Conservation (phyloP, 305 asterid species). For the Rubia balearica region DNA sequence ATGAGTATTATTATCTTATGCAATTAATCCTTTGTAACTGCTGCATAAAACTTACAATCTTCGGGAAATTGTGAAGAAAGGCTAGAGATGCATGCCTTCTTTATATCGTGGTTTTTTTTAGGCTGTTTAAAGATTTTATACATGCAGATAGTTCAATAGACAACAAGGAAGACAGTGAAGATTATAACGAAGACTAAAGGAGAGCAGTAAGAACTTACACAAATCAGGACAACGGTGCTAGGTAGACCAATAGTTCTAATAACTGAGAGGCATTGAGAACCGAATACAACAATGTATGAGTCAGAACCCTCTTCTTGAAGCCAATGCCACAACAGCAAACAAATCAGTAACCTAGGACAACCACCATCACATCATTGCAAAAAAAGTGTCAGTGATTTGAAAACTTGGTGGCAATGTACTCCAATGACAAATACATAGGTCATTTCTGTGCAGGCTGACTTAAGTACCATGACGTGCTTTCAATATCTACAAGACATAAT, state of each 20-base stretch:
- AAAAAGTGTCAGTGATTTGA: neutral
- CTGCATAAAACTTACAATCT: conserved; percentile 77
- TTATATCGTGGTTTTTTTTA: conserved; percentile 55
- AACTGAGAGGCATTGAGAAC: conserved; percentile 79
- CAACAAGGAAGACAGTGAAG: neutral
- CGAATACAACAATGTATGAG: conserved; percentile 73
- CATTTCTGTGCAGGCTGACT: conserved; percentile 88
- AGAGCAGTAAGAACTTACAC: conserved; percentile 40
- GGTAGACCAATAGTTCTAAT: conserved; percentile 89
- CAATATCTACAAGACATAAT: conserved; percentile 48
- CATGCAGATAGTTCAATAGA: conserved; percentile 10
- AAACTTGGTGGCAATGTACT: neutral
- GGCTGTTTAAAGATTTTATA: conserved; percentile 71
- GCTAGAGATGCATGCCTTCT: conserved; percentile 54
- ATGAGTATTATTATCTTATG: conserved; percentile 49
- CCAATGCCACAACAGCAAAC: conserved; percentile 79
- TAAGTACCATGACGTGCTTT: conserved; percentile 86
- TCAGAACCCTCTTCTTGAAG: conserved; percentile 36
- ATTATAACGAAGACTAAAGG: conserved; percentile 1
- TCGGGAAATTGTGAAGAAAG: conserved; percentile 88
- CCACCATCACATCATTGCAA: conserved; percentile 3
- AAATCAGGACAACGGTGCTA: conserved; percentile 78
- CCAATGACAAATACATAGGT: conserved; percentile 59
- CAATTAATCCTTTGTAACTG: conserved; percentile 75
- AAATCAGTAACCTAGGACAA: conserved; percentile 13